phyloP scores from a whole-genome alignment of 164 flowering plant genomes.

The Nymphaea colorata region DNA sequence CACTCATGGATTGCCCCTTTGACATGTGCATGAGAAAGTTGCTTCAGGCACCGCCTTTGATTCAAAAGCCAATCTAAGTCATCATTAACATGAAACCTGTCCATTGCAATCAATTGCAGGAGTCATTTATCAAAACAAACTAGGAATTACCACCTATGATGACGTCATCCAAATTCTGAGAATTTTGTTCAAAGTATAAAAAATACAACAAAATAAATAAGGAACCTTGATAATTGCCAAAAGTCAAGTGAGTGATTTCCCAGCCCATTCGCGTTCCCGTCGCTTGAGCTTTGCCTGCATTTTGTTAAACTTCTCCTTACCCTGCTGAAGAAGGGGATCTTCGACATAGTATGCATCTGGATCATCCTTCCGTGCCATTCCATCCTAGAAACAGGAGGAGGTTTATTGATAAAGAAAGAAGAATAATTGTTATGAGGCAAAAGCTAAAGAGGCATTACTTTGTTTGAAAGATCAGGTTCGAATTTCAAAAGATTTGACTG shows the following conservation, averaged over 20 bases:
- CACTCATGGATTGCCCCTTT: no score
- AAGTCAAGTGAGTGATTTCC: constrained; percentile 66
- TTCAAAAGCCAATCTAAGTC: no score
- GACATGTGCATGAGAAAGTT: no score
- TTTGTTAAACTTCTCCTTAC: constrained; percentile 88
- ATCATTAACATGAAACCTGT: no score
- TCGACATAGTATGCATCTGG: constrained; percentile 65
- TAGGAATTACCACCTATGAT: no score
- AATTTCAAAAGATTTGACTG: constrained; percentile 31
- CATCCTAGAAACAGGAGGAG: constrained; percentile 35
- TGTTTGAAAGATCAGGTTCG: constrained; percentile 34
- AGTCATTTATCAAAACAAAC: no score
- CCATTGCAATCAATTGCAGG: no score
- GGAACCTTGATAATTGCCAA: neutral
- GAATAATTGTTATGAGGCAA: no score
- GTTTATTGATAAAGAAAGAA: neutral
- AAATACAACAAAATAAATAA: no score
- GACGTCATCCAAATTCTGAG: no score
- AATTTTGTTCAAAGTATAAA: no score
- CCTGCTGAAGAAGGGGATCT: constrained; percentile 94
- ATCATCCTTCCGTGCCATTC: constrained; percentile 72
- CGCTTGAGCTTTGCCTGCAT: constrained; percentile 91
- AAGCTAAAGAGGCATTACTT: constrained; percentile 24
- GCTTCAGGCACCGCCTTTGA: no score
- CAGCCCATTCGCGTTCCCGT: constrained; percentile 90